phyloP scores from a whole-genome alignment of 1,284 basidiomycete genomes.

The Pterula multifida region DNA sequence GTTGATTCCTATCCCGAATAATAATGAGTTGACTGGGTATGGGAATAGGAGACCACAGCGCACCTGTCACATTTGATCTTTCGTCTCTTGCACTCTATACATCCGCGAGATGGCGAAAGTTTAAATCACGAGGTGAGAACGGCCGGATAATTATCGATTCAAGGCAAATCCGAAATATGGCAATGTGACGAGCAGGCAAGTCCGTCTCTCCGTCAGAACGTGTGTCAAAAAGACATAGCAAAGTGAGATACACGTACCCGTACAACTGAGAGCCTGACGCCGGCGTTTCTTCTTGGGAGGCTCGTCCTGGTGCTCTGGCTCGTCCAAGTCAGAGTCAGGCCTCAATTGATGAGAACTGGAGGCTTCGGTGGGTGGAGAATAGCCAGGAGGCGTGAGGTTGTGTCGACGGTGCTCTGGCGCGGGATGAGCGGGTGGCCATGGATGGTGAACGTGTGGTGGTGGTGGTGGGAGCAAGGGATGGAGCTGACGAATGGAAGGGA shows the following conservation, averaged over 20 bases:
- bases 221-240: not conserved
- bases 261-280: constrained; percentile 1
- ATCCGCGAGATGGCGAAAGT: constrained; percentile 1
- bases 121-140: not conserved
- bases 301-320: not conserved
- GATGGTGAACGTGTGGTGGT: not conserved
- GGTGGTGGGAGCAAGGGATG: not conserved
- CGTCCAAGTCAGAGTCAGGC: not conserved
- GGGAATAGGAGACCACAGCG: constrained; percentile 12
- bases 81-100: constrained; percentile 42
- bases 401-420: not conserved
- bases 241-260: not conserved
- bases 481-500: not conserved
- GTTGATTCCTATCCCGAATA: constrained; percentile 27
- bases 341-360: not conserved
- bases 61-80: constrained; percentile 54
- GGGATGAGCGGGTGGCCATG: not conserved
- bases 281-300: constrained; percentile 1
- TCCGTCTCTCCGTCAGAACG: not conserved
- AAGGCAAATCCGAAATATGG: not conserved
- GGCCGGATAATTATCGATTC: not conserved
- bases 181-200: not conserved
- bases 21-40: constrained; percentile 12
- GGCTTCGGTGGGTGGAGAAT: not conserved
- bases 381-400: not conserved